Percentiles rank a stretch among this genome's conserved stretches.
Conservation (phyloP, 192 early-diverging fungal genomes). For the Dissophora globulifera region DNA sequence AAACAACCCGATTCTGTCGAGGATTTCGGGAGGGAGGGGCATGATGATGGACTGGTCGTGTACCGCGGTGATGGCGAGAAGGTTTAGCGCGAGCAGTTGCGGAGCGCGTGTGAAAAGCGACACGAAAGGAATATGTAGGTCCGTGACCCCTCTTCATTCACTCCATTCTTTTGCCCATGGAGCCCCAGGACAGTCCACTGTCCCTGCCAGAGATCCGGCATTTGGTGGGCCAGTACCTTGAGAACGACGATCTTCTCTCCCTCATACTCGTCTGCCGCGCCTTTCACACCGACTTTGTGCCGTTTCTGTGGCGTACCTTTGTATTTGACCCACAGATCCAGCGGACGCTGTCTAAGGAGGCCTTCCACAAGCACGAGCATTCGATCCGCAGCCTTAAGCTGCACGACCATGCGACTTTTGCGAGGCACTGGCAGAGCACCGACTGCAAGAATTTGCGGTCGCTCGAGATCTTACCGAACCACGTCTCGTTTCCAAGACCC, state of each 20-base stretch:
- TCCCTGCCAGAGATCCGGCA: not conserved
- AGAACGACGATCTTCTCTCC: constrained; percentile 1
- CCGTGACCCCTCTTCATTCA: too few relatives aligned
- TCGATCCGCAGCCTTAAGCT: not conserved
- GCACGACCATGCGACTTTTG: not conserved
- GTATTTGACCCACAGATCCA: not conserved
- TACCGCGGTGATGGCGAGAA: too few relatives aligned
- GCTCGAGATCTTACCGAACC: not conserved
- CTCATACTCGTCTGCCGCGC: constrained; percentile 1
- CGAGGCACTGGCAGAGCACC: not conserved
- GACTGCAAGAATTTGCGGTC: not conserved
- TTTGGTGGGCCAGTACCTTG: too few relatives aligned
- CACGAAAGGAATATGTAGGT: too few relatives aligned
- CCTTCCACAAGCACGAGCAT: constrained; percentile 2
- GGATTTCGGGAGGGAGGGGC: constrained; percentile 25
- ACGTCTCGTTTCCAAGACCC: too few relatives aligned
- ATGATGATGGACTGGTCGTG: not conserved
- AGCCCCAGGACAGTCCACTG: not conserved
- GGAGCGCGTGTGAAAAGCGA: too few relatives aligned
- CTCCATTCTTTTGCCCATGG: not conserved
- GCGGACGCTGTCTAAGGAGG: not conserved
- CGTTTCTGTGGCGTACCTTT: not conserved
- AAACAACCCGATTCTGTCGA: not conserved
- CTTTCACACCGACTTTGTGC: not conserved
- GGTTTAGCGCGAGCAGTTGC: too few relatives aligned